Evolutionary conservation across 2,329 filamentous ascomycete genomes (phyloP).

Genomic region (Uncinocarpus reesii): DNA sequence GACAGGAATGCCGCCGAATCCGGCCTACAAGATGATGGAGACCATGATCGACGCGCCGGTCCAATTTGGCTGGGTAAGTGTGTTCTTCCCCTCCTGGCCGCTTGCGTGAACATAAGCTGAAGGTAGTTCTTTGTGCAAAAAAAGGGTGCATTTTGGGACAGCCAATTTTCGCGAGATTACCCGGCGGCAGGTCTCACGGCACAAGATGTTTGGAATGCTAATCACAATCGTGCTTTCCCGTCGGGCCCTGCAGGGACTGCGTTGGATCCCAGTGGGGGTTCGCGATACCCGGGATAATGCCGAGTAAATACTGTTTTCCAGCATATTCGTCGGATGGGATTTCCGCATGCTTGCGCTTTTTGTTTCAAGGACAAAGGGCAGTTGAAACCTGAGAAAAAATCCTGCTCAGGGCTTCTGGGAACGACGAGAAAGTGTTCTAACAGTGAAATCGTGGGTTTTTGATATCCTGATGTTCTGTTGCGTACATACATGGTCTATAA

Average conservation of each 20-base stretch:
- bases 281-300: neutral
- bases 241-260: neutral
- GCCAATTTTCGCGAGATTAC: neutral
- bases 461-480: too few species aligned
- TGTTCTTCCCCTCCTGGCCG: neutral
- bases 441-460: too few species aligned
- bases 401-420: too few species aligned
- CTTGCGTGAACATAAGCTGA: too few species aligned
- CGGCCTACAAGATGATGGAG: slow-evolving; percentile 9
- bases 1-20: neutral
- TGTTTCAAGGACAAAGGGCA: too few species aligned
- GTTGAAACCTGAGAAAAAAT: too few species aligned
- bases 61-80: slow-evolving; percentile 8
- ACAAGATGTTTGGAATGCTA: neutral
- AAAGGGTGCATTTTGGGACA: neutral
- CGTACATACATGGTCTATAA: too few species aligned
- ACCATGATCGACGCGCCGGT: slow-evolving; percentile 4
- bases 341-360: too few species aligned
- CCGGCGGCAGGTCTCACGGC: neutral
- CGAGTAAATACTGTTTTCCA: neutral
- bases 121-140: too few species aligned
- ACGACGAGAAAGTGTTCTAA: too few species aligned
- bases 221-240: neutral
- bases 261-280: neutral
- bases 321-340: too few species aligned